A percentile compares a stretch with the other conserved stretches of the same genome.
Conservation (phyloP, 129 eudicot species). For the Chrysanthemum seticuspe region DNA sequence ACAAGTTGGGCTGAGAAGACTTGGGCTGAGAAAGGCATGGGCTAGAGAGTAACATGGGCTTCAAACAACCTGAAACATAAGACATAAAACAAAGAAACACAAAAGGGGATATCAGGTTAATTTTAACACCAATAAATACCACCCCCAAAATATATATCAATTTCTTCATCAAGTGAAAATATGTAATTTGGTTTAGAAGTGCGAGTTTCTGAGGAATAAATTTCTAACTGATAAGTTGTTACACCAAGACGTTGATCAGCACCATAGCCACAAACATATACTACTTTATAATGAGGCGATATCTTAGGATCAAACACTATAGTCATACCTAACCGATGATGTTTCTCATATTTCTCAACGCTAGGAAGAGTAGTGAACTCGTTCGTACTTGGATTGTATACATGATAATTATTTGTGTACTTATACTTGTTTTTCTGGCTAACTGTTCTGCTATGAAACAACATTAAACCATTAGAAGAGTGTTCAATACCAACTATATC, state of each 20-base stretch:
- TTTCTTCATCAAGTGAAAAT: constrained; percentile 7
- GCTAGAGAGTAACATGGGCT: too few species aligned
- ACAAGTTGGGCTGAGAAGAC: too few species aligned
- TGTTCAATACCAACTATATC: constrained; percentile 16
- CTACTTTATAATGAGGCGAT: constrained; percentile 31
- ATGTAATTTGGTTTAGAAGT: constrained; percentile 9
- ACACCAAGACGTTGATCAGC: background rate
- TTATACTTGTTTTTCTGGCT: background rate
- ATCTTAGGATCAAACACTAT: constrained; percentile 38
- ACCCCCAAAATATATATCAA: background rate
- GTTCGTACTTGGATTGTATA: constrained; percentile 44
- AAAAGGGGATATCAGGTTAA: too few species aligned
- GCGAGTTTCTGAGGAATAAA: constrained; percentile 31
- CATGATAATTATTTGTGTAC: background rate
- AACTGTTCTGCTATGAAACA: background rate
- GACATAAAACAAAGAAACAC: too few species aligned
- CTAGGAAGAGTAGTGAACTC: constrained; percentile 13
- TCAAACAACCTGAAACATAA: too few species aligned
- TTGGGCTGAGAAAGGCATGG: too few species aligned
- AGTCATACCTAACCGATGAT: background rate
- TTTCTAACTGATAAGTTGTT: constrained; percentile 16
- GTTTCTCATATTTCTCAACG: background rate
- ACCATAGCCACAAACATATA: constrained; percentile 3
- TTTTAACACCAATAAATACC: constrained; percentile 16
- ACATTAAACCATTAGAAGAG: constrained; percentile 49